A percentile compares a stretch with the other conserved stretches of the same genome.
phyloP scores from a whole-genome alignment of 2,329 filamentous ascomycete species.

The Trichoderma afroharzianum region DNA sequence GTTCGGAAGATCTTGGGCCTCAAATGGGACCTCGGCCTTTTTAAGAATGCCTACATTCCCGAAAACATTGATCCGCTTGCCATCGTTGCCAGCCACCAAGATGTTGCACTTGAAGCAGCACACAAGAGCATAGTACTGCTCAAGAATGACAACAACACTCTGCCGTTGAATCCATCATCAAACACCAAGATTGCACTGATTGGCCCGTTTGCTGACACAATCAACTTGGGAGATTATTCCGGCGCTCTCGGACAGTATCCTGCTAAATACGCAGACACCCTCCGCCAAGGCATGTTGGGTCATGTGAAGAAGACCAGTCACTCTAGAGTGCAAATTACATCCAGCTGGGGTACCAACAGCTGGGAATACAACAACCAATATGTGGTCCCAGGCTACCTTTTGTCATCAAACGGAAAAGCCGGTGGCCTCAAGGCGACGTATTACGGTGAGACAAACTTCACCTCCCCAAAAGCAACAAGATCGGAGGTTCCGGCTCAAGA shows the following conservation, averaged over 20 bases:
- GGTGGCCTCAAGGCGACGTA: constrained; percentile 12
- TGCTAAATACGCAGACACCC: neutral
- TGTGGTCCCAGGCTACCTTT: constrained; percentile 5
- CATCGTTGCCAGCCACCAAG: constrained; percentile 10
- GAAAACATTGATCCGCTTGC: constrained; percentile 9
- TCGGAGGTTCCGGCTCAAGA: constrained; percentile 5
- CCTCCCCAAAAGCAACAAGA: neutral
- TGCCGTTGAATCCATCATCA: neutral
- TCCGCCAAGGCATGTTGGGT: constrained; percentile 4
- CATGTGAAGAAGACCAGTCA: neutral
- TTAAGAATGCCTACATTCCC: constrained; percentile 11
- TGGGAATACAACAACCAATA: constrained; percentile 19
- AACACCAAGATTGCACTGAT: constrained; percentile 6
- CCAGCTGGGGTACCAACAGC: constrained; percentile 16
- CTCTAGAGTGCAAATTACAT: neutral
- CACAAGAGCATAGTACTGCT: constrained; percentile 17
- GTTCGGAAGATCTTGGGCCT: constrained; percentile 6
- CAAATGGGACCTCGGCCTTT: constrained; percentile 18
- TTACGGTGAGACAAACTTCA: constrained; percentile 7
- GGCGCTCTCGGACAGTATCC: constrained; percentile 13
- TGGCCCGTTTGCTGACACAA: constrained; percentile 8
- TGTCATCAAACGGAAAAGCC: neutral
- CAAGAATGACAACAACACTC: constrained; percentile 14
- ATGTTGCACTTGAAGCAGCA: constrained; percentile 11
- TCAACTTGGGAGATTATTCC: constrained; percentile 14